Conservation (phyloP, 805 yeast species). For the Candida railenensis region DNA sequence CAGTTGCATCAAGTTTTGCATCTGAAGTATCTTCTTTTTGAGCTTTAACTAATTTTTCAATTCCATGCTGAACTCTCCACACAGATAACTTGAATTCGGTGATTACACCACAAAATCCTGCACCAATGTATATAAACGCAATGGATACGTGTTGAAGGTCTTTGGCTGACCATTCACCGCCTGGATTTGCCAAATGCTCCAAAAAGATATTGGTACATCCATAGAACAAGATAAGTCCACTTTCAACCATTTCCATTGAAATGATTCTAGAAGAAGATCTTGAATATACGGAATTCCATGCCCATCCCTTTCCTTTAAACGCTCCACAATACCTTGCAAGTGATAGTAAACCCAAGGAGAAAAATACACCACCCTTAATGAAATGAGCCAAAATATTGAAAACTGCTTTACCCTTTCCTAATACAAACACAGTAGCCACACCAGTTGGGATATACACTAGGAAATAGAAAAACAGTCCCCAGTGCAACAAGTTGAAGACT, state of each 20-base stretch:
- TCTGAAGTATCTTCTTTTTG: slow-evolving; percentile 12
- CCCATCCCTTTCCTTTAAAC: slow-evolving; percentile 74
- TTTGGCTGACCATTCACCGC: slow-evolving; percentile 85
- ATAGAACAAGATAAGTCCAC: slow-evolving; percentile 76
- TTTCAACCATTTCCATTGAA: slow-evolving; percentile 85
- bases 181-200: slow-evolving; percentile 71
- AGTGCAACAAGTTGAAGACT: slow-evolving; percentile 52
- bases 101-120: slow-evolving; percentile 87
- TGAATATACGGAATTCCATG: slow-evolving; percentile 52
- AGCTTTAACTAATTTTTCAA: slow-evolving; percentile 13
- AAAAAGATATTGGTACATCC: slow-evolving; percentile 87
- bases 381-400: slow-evolving; percentile 91
- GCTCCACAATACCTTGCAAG: slow-evolving; percentile 87
- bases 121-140: slow-evolving; percentile 88
- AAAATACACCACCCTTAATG: slow-evolving; percentile 92
- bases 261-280: not conserved
- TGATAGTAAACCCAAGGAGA: slow-evolving; percentile 72
- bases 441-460: slow-evolving; percentile 59
- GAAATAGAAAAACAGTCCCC: slow-evolving; percentile 62
- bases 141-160: slow-evolving; percentile 89
- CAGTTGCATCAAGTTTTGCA: slow-evolving; percentile 21
- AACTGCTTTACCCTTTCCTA: slow-evolving; percentile 67
- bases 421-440: slow-evolving; percentile 61
- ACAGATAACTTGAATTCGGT: slow-evolving; percentile 63
- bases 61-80: slow-evolving; percentile 55